phyloP scores from a whole-genome alignment of 768 basidiomycete genomes.

The Calvatia gigantea region DNA sequence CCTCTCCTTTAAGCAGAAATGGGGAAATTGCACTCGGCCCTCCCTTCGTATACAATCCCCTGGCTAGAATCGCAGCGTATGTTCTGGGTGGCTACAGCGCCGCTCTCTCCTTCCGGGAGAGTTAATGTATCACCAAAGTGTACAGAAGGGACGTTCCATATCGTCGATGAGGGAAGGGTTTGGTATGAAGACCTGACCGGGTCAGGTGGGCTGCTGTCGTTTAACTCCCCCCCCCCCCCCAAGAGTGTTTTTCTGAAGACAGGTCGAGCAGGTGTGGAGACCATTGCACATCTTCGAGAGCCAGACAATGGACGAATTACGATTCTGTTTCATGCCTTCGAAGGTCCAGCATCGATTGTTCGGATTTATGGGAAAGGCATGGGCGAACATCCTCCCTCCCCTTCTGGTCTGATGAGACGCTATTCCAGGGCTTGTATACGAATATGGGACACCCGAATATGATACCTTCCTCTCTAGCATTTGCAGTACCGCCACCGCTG shows the following conservation, averaged over 20 bases:
- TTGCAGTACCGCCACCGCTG: constrained; percentile 17
- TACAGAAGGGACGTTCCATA: constrained; percentile 54
- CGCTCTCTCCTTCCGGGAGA: constrained; percentile 51
- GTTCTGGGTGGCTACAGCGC: constrained; percentile 71
- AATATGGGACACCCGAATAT: constrained; percentile 63
- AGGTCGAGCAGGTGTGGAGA: constrained; percentile 31
- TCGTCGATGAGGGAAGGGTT: constrained; percentile 47
- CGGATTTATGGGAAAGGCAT: constrained; percentile 58
- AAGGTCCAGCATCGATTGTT: constrained; percentile 54
- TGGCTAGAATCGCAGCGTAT: constrained; percentile 64
- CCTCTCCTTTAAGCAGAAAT: constrained; percentile 26
- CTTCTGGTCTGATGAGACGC: too few relatives aligned
- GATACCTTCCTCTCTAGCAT: constrained; percentile 47
- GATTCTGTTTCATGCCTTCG: constrained; percentile 59
- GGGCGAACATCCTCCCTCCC: too few relatives aligned
- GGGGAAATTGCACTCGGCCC: constrained; percentile 55
- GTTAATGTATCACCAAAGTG: constrained; percentile 72
- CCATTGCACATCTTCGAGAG: constrained; percentile 46
- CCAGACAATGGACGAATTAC: constrained; percentile 54
- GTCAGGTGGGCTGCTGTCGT: too few relatives aligned
- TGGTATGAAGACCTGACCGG: constrained; percentile 80
- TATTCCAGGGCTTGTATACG: constrained; percentile 61
- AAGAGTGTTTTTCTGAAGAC: too few relatives aligned
- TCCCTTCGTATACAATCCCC: constrained; percentile 46
- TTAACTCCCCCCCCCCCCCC: too few relatives aligned